Conservation (phyloP, 2,329 filamentous ascomycete genomes). For the Ascochyta clinopodiicola region DNA sequence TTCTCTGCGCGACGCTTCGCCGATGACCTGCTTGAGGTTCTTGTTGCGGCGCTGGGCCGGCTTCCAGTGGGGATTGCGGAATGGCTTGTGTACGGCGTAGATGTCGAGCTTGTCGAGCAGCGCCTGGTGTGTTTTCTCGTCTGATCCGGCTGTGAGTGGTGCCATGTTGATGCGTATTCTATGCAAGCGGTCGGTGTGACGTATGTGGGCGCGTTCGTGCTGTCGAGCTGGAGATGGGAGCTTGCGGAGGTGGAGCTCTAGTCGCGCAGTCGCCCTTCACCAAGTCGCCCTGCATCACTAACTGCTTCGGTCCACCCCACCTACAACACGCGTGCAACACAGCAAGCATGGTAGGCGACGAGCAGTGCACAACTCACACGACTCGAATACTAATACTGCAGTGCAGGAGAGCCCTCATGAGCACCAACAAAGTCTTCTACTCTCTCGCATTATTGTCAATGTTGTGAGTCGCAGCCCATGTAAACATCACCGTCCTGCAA, state of each 20-base stretch:
- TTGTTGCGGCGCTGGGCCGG: conserved; percentile 97
- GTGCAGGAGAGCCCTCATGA: conserved; percentile 90
- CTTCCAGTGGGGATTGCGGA: conserved; percentile 89
- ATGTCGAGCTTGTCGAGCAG: conserved; percentile 94
- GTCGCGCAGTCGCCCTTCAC: conserved; percentile 21
- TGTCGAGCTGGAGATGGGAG: conserved; percentile 15
- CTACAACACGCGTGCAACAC: conserved; percentile 28
- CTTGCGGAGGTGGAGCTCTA: conserved; percentile 33
- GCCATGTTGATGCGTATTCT: conserved; percentile 52
- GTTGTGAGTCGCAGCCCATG: conserved; percentile 70
- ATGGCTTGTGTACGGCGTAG: conserved; percentile 82
- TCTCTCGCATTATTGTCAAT: conserved; percentile 96
- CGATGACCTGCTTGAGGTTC: conserved; percentile 95
- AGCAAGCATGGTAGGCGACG: conserved; percentile 38
- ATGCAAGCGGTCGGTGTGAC: background rate
- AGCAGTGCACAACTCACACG: background rate
- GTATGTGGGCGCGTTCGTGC: conserved; percentile 4
- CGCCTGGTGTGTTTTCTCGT: conserved; percentile 78
- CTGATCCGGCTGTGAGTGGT: conserved; percentile 71
- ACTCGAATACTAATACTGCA: background rate
- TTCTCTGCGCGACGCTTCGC: conserved; percentile 86
- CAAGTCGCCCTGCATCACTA: conserved; percentile 26
- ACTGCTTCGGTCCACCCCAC: conserved; percentile 37
- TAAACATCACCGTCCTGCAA: background rate
- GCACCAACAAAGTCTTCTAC: conserved; percentile 91